Percentiles rank a stretch among this genome's conserved stretches.
These are phyloP conservation scores for Fraxinus dipetala DNA, from an alignment of 305 asterid genomes.

Conservation along the genomic window DNA sequence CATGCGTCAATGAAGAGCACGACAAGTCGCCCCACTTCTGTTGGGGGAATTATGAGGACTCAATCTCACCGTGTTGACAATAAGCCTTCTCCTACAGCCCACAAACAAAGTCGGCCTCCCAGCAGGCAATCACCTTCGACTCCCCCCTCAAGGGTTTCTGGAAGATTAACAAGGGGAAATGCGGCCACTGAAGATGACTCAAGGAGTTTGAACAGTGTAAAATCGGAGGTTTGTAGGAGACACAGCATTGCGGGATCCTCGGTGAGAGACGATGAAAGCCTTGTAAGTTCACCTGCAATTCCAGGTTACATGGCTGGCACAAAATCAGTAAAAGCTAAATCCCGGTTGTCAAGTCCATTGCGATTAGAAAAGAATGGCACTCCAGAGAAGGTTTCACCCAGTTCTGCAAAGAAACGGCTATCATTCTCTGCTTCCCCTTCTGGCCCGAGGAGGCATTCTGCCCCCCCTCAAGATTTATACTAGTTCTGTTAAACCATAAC, in stretches of 20 bases:
- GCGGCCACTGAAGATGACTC: conserved; percentile 55
- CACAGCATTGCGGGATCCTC: conserved; percentile 70
- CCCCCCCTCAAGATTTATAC: conserved; percentile 43
- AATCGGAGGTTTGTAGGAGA: conserved; percentile 63
- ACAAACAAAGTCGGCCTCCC: conserved; percentile 41
- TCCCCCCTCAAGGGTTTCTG: conserved; percentile 42
- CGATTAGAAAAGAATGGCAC: conserved; percentile 43
- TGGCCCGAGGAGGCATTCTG: conserved; percentile 66
- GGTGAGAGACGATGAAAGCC: conserved; percentile 73
- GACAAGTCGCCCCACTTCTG: conserved; percentile 28
- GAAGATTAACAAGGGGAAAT: conserved; percentile 46
- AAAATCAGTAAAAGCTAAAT: conserved; percentile 63
- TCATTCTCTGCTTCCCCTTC: conserved; percentile 70
- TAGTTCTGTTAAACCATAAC: conserved; percentile 29
- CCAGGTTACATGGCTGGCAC: conserved; percentile 73
- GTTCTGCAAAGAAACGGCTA: conserved; percentile 67
- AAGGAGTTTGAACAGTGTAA: conserved; percentile 52
- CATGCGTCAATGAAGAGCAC: conserved; percentile 37
- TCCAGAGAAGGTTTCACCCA: conserved; percentile 41
- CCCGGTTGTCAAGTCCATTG: conserved; percentile 55
- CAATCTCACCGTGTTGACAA: conserved; percentile 26
- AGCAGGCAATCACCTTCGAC: conserved; percentile 69
- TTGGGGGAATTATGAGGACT: conserved; percentile 13
- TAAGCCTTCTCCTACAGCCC: conserved; percentile 43
- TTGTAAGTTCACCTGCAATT: conserved; percentile 44